A percentile compares a stretch with the other conserved stretches of the same genome.
phyloP scores from a whole-genome alignment of 495 filamentous ascomycete genomes.

The Daldinia caldariorum region DNA sequence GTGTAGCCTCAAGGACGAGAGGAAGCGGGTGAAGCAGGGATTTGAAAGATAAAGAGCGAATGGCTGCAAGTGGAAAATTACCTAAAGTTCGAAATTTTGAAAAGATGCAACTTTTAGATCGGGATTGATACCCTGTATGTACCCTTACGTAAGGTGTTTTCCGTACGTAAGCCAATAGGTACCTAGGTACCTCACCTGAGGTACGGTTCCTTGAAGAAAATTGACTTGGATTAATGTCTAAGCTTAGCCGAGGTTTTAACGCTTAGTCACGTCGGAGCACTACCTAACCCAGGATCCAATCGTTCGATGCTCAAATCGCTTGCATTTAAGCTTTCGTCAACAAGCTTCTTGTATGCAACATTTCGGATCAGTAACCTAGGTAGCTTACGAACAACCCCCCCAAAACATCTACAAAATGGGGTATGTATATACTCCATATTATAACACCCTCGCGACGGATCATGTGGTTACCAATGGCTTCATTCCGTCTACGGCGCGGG shows the following conservation, averaged over 20 bases:
- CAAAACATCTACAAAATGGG: slow-evolving; percentile 41
- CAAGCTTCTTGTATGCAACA: slow-evolving; percentile 37
- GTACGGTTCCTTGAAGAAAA: too few relatives aligned
- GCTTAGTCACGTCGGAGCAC: slow-evolving; percentile 42
- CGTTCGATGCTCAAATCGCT: slow-evolving; percentile 40
- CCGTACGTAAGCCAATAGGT: too few relatives aligned
- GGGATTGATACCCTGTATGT: neutral
- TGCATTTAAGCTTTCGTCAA: slow-evolving; percentile 37
- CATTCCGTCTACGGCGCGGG: neutral
- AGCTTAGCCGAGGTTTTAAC: slow-evolving; percentile 40
- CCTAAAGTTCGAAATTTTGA: neutral
- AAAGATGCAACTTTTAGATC: neutral
- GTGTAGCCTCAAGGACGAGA: neutral
- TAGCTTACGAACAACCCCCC: slow-evolving; percentile 11
- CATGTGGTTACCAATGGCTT: slow-evolving; percentile 18
- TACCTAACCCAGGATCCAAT: slow-evolving; percentile 36
- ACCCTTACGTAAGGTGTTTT: neutral
- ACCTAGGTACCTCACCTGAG: neutral
- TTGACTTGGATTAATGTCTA: too few relatives aligned
- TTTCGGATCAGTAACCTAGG: slow-evolving; percentile 15
- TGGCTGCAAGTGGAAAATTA: neutral
- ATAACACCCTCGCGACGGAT: neutral
- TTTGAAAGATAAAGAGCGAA: neutral
- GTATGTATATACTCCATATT: slow-evolving; percentile 24
- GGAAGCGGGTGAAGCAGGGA: neutral